Evolutionary conservation across 2,329 filamentous ascomycete genomes (phyloP), one percentile per base, ranked within the genome.

Genomic region (Aspergillus fumigatiaffinis): DNA sequence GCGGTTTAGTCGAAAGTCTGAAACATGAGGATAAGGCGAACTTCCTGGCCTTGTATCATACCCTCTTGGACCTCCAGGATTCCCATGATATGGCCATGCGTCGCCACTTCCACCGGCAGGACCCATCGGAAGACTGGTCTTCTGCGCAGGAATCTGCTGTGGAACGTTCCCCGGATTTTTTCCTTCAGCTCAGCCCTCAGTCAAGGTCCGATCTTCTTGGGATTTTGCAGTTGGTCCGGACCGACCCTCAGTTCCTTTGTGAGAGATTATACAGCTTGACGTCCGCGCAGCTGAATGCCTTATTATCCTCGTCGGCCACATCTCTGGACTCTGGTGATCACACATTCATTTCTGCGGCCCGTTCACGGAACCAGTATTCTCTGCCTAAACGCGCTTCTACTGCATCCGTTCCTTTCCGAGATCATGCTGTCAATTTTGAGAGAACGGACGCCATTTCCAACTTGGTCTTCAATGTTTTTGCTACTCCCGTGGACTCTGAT

Each of bases 401-500:
- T 51, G 75, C 78, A 63, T 72, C 77, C 62, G 79, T 83, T 60
- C 87, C 81, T 62, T 86, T 90, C 59, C 88, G 96, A 67, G 91
- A 96, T 73, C 87, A 90, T 68, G 84, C 94, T 60, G 80, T 95
- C 66, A 92, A 90, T 52, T 95, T 97, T 71, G 91, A 96, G 75
- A 84, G 92, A 67, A 90, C 92, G 69, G 91, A 96, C 72, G 88
- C 92, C 9, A 80, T 97, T 51, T 92, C 91, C 60, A 87, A 89
- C 56, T 82, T 97, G 63, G 85, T 96, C 60, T 90, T 94, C 76
- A 93, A 91, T 64, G 89, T 91, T 71, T 96, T 95, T 80, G 90
- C 91, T 74, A 91, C 92, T 70, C 92, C 90, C 20, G 85, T 90
- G 60, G 90, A 89, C 28, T 88, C 89, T 51, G 88, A 92, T 74